Base-by-base conservation (phyloP, 78 protist species). In the Diacronema lutheri region DNA sequence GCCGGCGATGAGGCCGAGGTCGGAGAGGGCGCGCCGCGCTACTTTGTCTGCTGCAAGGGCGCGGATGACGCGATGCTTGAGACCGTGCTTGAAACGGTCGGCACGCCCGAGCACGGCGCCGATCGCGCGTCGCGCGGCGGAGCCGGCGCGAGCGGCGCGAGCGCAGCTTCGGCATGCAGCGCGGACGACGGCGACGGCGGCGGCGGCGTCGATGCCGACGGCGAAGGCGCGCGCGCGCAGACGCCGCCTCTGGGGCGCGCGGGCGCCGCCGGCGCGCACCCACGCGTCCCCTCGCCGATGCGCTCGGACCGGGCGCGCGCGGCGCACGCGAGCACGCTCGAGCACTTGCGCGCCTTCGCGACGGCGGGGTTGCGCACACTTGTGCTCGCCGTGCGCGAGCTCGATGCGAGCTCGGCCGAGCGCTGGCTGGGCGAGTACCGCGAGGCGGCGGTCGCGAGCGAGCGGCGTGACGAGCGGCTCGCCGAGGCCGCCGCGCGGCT, bases 351-450 rank as follows among this genome's bases (percentile, higher is more conserved):
- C 37, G 57, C 3, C n/a, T 56, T 61, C 77, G 84, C 84, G 35
- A 46, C 33, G 37, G 60, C 38, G 60, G 98, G 98, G 29, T 89
- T 95, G 35, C 94, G 98, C 72, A 96, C 98, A 23, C 91, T 98
- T 16, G 85, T 91, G 62, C n/a, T 93, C 21, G 96, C 96, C 16
- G 21, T 65, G 60, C 68, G 84, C 33, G 73, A 23, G 21, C 58
- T 96, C 35, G 6, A 71, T 10, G 90, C 85, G 55, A 88, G 37
- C 20, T 93, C 83, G 44, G 91, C 68, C 76, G 76, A 31, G 31
- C 29, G 14, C 21, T 94, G 98, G 96, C 33, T 2, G 58, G 31
- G 7, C 16, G 19, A 35, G 60, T 41, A 68, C 79, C 60, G 56
- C 40, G 84, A 76, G 35, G 89, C 83, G 69, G 0, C 33, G 37